These are phyloP conservation scores for Rhynchospora tenuis DNA, from an alignment of 176 grass and related monocot genomes.

Conservation along the genomic window DNA sequence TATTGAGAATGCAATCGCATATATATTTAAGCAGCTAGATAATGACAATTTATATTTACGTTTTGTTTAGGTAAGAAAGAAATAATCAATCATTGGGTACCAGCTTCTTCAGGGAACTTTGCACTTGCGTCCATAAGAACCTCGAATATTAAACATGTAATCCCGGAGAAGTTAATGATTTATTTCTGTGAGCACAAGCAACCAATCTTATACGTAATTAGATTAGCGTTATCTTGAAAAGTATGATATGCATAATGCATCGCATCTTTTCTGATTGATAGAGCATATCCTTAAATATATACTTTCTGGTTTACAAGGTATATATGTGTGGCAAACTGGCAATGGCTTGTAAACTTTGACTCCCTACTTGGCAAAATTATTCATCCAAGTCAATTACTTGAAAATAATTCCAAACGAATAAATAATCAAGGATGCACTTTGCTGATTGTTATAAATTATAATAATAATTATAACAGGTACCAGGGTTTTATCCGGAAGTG, in stretches of 20 bases:
- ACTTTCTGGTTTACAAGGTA: neutral
- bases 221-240: neutral
- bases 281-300: too few relatives aligned
- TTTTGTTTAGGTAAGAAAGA: too few relatives aligned
- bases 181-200: neutral
- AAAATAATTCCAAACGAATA: neutral
- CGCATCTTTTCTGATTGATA: neutral
- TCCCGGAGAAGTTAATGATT: neutral
- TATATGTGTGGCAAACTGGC: neutral
- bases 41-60: neutral
- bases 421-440: neutral
- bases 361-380: neutral
- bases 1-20: neutral
- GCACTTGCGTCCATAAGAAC: neutral
- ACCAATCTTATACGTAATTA: neutral
- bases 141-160: neutral
- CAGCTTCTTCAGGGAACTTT: neutral
- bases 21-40: neutral
- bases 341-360: neutral
- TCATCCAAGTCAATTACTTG: neutral
- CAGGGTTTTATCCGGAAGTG: conserved; percentile 65
- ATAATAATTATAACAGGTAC: conserved; percentile 27
- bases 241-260: neutral
- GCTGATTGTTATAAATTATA: neutral
- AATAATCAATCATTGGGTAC: neutral